These are phyloP conservation scores for Backusella tuberculispora DNA, from an alignment of 192 early-diverging fungal species.

Conservation along the genomic window DNA sequence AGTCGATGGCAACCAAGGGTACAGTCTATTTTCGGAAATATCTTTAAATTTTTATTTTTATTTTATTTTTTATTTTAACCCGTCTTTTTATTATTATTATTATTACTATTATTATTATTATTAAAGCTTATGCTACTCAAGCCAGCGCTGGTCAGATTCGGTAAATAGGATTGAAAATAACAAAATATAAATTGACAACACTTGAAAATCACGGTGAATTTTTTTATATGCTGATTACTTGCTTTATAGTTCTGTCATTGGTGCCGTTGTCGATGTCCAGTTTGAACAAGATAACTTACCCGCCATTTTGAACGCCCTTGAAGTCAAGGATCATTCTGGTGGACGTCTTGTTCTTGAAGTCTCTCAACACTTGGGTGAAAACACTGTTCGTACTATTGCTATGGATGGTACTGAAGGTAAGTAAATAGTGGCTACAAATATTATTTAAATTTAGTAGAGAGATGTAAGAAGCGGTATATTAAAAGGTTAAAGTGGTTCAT, in stretches of 20 bases:
- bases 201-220: background rate
- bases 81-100: background rate
- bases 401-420: slow-evolving; percentile 95
- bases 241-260: slow-evolving; percentile 90
- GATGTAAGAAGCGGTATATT: background rate
- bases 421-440: background rate
- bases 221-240: slow-evolving; percentile 37
- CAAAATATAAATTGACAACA: background rate
- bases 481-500: background rate
- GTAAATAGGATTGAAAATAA: slow-evolving; percentile 13
- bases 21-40: background rate
- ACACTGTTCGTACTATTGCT: slow-evolving; percentile 98
- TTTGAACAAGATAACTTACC: slow-evolving; percentile 91
- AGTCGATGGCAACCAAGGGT: slow-evolving; percentile 7
- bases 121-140: slow-evolving; percentile 65
- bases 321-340: slow-evolving; percentile 82
- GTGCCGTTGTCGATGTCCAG: slow-evolving; percentile 99
- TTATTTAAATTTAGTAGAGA: background rate
- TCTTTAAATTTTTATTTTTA: background rate
- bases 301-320: slow-evolving; percentile 95
- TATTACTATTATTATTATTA: slow-evolving; percentile 18
- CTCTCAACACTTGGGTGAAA: slow-evolving; percentile 96
- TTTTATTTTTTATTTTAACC: background rate
- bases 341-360: slow-evolving; percentile 95
- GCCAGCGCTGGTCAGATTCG: slow-evolving; percentile 45